phyloP scores from a whole-genome alignment of 1,139 yeast species.

The Diutina siamensis region DNA sequence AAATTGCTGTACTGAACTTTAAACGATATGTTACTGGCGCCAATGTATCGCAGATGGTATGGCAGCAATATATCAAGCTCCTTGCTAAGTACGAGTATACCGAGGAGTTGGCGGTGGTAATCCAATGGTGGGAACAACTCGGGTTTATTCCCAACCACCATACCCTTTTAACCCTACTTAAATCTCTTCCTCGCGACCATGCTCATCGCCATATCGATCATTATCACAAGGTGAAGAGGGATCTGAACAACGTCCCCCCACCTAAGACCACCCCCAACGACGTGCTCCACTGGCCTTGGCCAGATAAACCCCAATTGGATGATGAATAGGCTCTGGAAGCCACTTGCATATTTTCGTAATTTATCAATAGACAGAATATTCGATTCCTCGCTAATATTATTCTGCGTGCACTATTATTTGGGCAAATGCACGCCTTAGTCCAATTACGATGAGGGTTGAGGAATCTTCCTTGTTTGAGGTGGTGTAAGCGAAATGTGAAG shows the following conservation, averaged over 20 bases:
- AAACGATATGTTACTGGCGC: conserved; percentile 18
- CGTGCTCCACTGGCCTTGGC: conserved; percentile 6
- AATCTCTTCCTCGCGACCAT: conserved; percentile 29
- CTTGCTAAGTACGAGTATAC: conserved; percentile 36
- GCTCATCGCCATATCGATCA: conserved; percentile 30
- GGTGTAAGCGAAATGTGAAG: too few species aligned
- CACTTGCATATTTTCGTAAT: too few species aligned
- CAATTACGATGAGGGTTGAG: too few species aligned
- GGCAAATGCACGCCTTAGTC: neutral
- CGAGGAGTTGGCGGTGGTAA: conserved; percentile 38
- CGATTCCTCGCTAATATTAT: too few species aligned
- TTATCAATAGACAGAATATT: too few species aligned
- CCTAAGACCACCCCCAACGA: neutral
- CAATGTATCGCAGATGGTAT: conserved; percentile 35
- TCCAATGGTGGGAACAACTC: conserved; percentile 50
- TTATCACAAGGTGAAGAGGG: conserved; percentile 11
- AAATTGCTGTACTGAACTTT: conserved; percentile 50
- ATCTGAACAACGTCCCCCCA: conserved; percentile 2
- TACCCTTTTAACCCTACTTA: conserved; percentile 25
- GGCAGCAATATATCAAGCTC: conserved; percentile 42
- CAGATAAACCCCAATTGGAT: neutral
- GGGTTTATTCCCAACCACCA: conserved; percentile 31
- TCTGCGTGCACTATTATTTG: neutral
- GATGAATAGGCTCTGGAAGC: conserved; percentile 3
- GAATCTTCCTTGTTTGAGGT: too few species aligned